Evolutionary conservation across 306 rosid genomes (phyloP).

Genomic region (Cercis canadensis): DNA sequence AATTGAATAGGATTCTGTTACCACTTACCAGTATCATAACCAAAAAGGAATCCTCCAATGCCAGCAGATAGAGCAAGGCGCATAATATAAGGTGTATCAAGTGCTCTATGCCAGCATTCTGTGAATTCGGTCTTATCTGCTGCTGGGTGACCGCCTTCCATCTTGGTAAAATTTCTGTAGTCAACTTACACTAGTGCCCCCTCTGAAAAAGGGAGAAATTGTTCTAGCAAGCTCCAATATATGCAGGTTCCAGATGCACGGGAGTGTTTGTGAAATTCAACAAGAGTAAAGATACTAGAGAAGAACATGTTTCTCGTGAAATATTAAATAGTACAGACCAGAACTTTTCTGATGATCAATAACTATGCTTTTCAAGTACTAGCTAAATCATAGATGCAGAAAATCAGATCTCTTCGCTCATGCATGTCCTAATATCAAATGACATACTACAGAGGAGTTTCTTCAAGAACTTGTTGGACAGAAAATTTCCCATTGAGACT

Average conservation of each 20-base stretch:
- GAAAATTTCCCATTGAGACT: too few relatives aligned
- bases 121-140: constrained; percentile 56
- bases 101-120: constrained; percentile 68
- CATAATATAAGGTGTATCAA: constrained; percentile 73
- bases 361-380: too few relatives aligned
- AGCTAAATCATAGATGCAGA: too few relatives aligned
- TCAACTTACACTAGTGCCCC: not conserved
- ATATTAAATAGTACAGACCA: not conserved
- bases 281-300: too few relatives aligned
- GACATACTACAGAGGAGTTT: too few relatives aligned
- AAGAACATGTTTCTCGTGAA: not conserved
- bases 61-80: constrained; percentile 89
- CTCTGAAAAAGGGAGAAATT: not conserved
- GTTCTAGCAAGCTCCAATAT: too few relatives aligned
- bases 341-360: not conserved
- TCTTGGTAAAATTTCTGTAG: constrained; percentile 22
- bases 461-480: too few relatives aligned
- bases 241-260: too few relatives aligned
- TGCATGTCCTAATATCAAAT: too few relatives aligned
- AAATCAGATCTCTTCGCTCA: too few relatives aligned
- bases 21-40: constrained; percentile 76
- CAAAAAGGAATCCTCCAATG: constrained; percentile 86
- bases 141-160: constrained; percentile 55
- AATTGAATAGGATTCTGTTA: not conserved
- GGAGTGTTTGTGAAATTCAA: too few relatives aligned